Evolutionary conservation across 2,329 filamentous ascomycete genomes (phyloP).

Genomic region (Orbilia oligospora): DNA sequence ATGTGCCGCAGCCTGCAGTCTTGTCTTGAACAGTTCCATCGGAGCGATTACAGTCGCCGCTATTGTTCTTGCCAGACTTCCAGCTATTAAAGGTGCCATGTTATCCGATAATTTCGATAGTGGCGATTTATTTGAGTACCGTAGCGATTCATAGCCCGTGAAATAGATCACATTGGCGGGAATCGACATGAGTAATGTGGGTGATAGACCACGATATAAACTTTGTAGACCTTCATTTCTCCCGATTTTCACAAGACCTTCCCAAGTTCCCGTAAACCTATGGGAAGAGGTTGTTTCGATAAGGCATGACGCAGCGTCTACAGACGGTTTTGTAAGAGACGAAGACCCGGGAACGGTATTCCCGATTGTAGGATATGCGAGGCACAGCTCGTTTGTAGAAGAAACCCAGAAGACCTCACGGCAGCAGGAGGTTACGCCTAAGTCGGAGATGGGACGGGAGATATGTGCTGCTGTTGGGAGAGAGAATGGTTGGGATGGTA

Average conservation of each 20-base stretch:
- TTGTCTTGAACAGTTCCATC: slow-evolving; percentile 92
- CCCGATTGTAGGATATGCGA: slow-evolving; percentile 76
- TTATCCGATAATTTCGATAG: slow-evolving; percentile 77
- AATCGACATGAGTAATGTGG: slow-evolving; percentile 92
- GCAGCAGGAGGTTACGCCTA: slow-evolving; percentile 94
- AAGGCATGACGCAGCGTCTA: slow-evolving; percentile 77
- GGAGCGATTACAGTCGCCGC: slow-evolving; percentile 88
- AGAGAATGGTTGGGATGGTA: slow-evolving; percentile 69
- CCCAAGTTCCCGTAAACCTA: slow-evolving; percentile 90
- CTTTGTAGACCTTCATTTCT: slow-evolving; percentile 89
- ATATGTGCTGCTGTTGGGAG: slow-evolving; percentile 73
- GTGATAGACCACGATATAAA: slow-evolving; percentile 93
- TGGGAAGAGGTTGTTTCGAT: slow-evolving; percentile 87
- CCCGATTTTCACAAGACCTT: slow-evolving; percentile 93
- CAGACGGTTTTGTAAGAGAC: slow-evolving; percentile 68
- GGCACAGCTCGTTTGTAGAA: slow-evolving; percentile 83
- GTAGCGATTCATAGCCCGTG: slow-evolving; percentile 95
- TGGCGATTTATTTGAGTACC: slow-evolving; percentile 80
- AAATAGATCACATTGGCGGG: slow-evolving; percentile 99
- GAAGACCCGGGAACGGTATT: slow-evolving; percentile 65
- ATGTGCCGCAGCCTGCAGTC: slow-evolving; percentile 80
- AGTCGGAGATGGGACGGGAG: slow-evolving; percentile 80
- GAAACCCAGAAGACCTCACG: slow-evolving; percentile 97
- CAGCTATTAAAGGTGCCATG: slow-evolving; percentile 84
- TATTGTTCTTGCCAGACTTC: slow-evolving; percentile 81